Conservation (phyloP, 2,329 filamentous ascomycete species). For the Penicillium sp. region DNA sequence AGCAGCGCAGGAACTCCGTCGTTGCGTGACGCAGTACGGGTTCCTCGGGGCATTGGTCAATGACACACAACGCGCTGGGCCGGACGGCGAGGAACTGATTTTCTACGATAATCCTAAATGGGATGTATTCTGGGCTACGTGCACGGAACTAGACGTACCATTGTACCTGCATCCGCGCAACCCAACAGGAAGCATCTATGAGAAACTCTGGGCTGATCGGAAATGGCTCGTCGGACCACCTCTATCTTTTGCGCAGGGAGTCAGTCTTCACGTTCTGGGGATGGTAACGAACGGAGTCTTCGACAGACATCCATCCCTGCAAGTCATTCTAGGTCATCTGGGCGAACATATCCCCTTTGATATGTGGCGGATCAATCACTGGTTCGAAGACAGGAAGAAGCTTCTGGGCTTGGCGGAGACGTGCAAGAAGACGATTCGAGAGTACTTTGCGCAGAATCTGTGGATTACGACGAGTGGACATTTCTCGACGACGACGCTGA, state of each 20-base stretch:
- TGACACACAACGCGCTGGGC: slow-evolving; percentile 56
- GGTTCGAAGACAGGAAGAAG: slow-evolving; percentile 40
- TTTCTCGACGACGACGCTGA: slow-evolving; percentile 38
- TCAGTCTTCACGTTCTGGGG: slow-evolving; percentile 54
- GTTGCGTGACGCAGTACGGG: slow-evolving; percentile 53
- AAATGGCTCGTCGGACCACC: slow-evolving; percentile 58
- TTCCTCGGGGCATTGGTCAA: slow-evolving; percentile 61
- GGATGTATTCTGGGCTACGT: slow-evolving; percentile 55
- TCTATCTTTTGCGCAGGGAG: slow-evolving; percentile 55
- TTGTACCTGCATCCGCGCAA: slow-evolving; percentile 60
- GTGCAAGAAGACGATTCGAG: slow-evolving; percentile 44
- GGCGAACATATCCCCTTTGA: slow-evolving; percentile 50
- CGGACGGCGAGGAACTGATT: slow-evolving; percentile 56
- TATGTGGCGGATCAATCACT: slow-evolving; percentile 46
- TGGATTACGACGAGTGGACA: slow-evolving; percentile 43
- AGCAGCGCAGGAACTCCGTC: slow-evolving; percentile 38
- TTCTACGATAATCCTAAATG: slow-evolving; percentile 61
- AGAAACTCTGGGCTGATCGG: slow-evolving; percentile 55
- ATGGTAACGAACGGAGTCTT: slow-evolving; percentile 50
- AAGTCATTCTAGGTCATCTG: slow-evolving; percentile 47
- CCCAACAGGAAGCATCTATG: slow-evolving; percentile 53
- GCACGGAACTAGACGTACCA: slow-evolving; percentile 57
- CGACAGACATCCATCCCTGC: slow-evolving; percentile 44
- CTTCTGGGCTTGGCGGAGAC: slow-evolving; percentile 32
- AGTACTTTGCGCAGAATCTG: slow-evolving; percentile 41